Evolutionary conservation across 2,329 filamentous ascomycete genomes (phyloP).

Genomic region (Claviceps pusilla): DNA sequence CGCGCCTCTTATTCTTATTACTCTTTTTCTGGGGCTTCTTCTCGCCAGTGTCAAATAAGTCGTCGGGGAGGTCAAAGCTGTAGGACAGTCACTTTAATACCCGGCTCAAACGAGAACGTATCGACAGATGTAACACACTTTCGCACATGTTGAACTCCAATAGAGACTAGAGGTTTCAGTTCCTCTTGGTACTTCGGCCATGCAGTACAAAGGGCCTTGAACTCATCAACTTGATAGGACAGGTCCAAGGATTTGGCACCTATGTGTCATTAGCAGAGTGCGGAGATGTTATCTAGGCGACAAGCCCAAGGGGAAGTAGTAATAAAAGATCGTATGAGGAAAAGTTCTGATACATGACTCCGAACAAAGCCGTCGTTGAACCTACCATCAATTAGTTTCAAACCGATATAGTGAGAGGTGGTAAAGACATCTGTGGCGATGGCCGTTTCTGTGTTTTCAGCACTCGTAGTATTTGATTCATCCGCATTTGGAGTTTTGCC

Average conservation of each 20-base stretch:
- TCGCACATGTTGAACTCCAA: slow-evolving; percentile 71
- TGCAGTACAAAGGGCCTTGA: slow-evolving; percentile 64
- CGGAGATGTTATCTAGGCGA: neutral
- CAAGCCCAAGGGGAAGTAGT: neutral
- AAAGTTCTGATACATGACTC: neutral
- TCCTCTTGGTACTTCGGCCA: slow-evolving; percentile 63
- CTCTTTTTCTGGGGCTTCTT: slow-evolving; percentile 48
- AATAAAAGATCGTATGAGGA: neutral
- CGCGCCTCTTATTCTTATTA: slow-evolving; percentile 33
- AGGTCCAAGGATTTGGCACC: slow-evolving; percentile 60
- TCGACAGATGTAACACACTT: slow-evolving; percentile 45
- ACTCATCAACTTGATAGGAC: slow-evolving; percentile 68
- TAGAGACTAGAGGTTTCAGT: slow-evolving; percentile 43
- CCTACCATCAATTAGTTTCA: slow-evolving; percentile 63
- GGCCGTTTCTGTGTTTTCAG: slow-evolving; percentile 22
- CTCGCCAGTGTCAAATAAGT: slow-evolving; percentile 77
- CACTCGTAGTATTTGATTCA: slow-evolving; percentile 23
- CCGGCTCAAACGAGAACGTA: neutral
- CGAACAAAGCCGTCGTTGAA: slow-evolving; percentile 6
- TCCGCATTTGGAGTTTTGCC: neutral
- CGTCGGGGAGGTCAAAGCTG: slow-evolving; percentile 75
- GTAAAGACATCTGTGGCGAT: slow-evolving; percentile 50
- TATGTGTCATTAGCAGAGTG: slow-evolving; percentile 13
- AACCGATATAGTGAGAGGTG: slow-evolving; percentile 84
- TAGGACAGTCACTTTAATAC: slow-evolving; percentile 1